Base-by-base conservation (phyloP, 1,284 basidiomycete species). In the Phlebopus sp. region DNA sequence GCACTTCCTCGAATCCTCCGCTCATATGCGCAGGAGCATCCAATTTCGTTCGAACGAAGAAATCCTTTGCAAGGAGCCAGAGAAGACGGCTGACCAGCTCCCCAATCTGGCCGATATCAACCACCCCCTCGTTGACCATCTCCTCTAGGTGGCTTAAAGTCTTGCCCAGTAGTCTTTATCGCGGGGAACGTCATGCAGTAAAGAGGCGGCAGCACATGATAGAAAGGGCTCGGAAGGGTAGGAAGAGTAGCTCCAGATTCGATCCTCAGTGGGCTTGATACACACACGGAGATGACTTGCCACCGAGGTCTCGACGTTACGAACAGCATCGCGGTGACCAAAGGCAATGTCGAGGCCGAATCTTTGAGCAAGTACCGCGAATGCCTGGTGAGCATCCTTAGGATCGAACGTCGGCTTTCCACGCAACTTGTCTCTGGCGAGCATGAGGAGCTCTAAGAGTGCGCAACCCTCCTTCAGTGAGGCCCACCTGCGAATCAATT, bases 161-260 rank as follows among this genome's bases (percentile, higher is more conserved):
- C 19, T n/a, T n/a, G n/a, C n/a, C n/a, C n/a, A n/a, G n/a, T n/a
- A n/a, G n/a, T n/a, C n/a, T n/a, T n/a, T n/a, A n/a, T n/a, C n/a
- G n/a, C n/a, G n/a, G n/a, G n/a, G n/a, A 23, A 6, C 21, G 8
- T 18, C 9, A n/a, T 1, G 27, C n/a, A 44, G 47, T 5, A 49
- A 23, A 6, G 15, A 19, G 13, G 47, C 36, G 2, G 47, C 47
- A 11, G 30, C 27, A n/a, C 47, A 49, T 5, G 46, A 47, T 5
- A 47, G 19, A 25, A 47, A 35, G 9, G 46, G 46, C 17, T 47
- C 46, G 3, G 46, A 49, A 9, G 47, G 36, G 27, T 49, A 49
- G 13, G 23, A 36, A 5, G 46, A 25, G 15, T 27, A 47, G 5
- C 4, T 19, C 47, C 47, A 49, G 2, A 3, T 7, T 25, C 35